Conservation (phyloP, 1,139 yeast species). For the Saccharomyces hybrid region DNA sequence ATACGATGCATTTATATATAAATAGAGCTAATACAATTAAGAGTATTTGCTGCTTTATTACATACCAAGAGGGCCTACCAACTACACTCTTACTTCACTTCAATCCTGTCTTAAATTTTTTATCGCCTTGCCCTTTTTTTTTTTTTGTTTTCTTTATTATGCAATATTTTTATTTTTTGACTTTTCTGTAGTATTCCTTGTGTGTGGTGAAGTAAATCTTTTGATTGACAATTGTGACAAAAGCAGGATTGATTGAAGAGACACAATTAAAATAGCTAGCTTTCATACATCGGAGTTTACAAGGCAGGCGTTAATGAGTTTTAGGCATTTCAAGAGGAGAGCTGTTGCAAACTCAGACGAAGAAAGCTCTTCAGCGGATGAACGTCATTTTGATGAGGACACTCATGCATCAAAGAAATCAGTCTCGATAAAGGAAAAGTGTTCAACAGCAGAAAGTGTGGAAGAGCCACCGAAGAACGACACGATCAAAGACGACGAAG, state of each 20-base stretch:
- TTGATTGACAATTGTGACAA: no score
- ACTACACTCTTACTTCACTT: no score
- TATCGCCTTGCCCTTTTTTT: no score
- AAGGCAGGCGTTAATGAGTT: constrained; percentile 1
- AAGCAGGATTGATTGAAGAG: not conserved
- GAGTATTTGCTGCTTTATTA: not conserved
- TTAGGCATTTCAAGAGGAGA: constrained; percentile 6
- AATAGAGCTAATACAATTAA: not conserved
- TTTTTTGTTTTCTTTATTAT: no score
- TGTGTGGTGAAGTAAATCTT: not conserved
- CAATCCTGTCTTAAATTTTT: no score
- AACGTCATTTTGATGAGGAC: not conserved
- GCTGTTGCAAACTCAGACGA: not conserved
- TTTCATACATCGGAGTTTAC: not conserved
- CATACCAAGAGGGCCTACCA: no score
- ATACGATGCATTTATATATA: not conserved
- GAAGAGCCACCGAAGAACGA: not conserved
- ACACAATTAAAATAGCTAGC: not conserved
- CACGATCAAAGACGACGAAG: not conserved
- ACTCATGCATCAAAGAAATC: not conserved
- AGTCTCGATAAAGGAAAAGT: not conserved
- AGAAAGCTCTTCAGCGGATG: not conserved
- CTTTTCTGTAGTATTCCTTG: no score
- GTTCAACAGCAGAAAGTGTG: not conserved
- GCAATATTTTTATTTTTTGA: no score